A percentile compares a stretch with the other conserved stretches of the same genome.
phyloP scores from a whole-genome alignment of 768 basidiomycete genomes.

The Lactifluus pinguis region DNA sequence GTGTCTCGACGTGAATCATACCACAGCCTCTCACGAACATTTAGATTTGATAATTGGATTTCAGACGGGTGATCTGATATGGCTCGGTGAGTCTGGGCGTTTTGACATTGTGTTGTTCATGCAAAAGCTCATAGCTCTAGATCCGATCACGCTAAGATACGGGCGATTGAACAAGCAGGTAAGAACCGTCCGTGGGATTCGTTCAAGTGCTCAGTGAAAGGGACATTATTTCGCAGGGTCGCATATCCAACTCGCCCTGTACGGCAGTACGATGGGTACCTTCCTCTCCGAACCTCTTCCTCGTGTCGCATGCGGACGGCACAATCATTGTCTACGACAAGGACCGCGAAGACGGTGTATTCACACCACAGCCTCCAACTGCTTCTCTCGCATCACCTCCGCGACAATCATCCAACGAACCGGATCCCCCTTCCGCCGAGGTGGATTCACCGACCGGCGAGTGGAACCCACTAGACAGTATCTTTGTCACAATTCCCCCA shows the following conservation, averaged over 20 bases:
- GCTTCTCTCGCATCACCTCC: conserved; percentile 21
- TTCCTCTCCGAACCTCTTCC: conserved; percentile 66
- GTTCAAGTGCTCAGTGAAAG: background rate
- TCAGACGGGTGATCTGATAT: conserved; percentile 87
- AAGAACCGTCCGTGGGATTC: conserved; percentile 15
- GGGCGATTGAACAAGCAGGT: conserved; percentile 85
- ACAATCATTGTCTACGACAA: conserved; percentile 86
- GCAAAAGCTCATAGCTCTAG: conserved; percentile 30
- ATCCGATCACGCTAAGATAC: conserved; percentile 73
- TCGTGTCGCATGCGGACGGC: conserved; percentile 83
- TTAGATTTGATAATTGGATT: conserved; percentile 91
- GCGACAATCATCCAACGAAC: conserved; percentile 21
- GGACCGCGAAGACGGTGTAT: conserved; percentile 79
- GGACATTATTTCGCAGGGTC: conserved; percentile 40
- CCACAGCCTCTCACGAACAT: conserved; percentile 68
- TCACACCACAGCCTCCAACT: conserved; percentile 52
- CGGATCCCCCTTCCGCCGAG: conserved; percentile 20
- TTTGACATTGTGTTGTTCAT: conserved; percentile 3
- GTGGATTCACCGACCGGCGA: conserved; percentile 32
- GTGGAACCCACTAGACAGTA: conserved; percentile 72
- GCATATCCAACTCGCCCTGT: conserved; percentile 71
- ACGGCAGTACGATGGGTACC: conserved; percentile 92
- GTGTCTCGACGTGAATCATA: conserved; percentile 78
- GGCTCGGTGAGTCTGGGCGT: conserved; percentile 61
- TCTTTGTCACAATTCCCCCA: conserved; percentile 76